Base-by-base conservation (phyloP, 495 filamentous ascomycete genomes). In the Lasiosphaeris hirsuta region DNA sequence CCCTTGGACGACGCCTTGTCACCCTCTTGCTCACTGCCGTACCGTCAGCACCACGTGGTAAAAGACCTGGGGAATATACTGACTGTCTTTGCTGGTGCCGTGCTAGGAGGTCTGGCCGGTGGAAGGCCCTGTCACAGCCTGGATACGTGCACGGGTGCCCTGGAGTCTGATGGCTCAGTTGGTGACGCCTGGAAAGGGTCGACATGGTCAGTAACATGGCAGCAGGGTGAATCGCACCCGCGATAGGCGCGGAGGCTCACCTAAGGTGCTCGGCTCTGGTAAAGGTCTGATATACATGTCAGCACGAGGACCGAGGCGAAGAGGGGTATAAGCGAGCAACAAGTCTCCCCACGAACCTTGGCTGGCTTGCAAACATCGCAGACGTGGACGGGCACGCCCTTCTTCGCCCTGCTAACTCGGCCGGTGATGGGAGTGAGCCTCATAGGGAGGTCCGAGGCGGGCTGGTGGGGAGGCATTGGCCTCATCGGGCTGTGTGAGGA, bases 41-140 rank as follows among this genome's bases (percentile, higher is more conserved):
- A 18, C 40, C 17, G 58, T 69, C 51, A 67, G 51, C 30, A 36
- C 14, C 30, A 1, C 37, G 37, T 30, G 7, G 34, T 10, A 36
- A 18, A 37, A 35, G 35, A 23, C 23, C 4, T 4, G 17, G 13
- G 45, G 49, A 37, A 1, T 14, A 33, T 18, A 71, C 89, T 78
- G 72, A 93, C 90, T 93, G 90, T 81, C 87, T 83, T 64, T 91
- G 88, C 67, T 86, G 79, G 68, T 96, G 92, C 49, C 92, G 85
- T 30, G 80, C 76, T 33, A 95, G 78, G 19, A 96, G 73, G 71
- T 96, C 92, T 11, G 83, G 76, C 35, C 92, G 84, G 46, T 83
- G 76, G 67, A 96, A 96, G 3, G 75, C 71, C 50, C 71, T 82
- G 0, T 76, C 75, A 66, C 90, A 96, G 15, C 79, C 73, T 38